These are phyloP conservation scores for Mycena sp. DNA, from an alignment of 1,284 basidiomycete genomes.

Conservation along the genomic window DNA sequence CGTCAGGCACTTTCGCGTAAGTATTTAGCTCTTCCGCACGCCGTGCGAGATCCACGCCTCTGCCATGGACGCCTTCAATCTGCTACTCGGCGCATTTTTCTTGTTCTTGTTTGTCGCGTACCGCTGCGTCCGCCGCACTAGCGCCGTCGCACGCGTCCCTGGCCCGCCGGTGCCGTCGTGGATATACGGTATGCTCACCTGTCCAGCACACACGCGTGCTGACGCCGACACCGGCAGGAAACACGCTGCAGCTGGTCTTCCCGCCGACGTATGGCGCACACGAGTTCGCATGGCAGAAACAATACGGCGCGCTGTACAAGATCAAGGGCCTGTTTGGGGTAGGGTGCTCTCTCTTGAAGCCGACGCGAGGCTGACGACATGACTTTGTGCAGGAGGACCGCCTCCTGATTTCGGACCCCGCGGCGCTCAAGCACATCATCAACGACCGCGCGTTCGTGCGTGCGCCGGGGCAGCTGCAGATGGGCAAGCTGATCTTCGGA, in stretches of 20 bases:
- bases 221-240: too few relatives aligned
- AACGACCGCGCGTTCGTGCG: slow-evolving; percentile 14
- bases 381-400: slow-evolving; percentile 16
- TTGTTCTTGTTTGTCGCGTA: too few relatives aligned
- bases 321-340: slow-evolving; percentile 26
- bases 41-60: too few relatives aligned
- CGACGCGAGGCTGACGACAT: slow-evolving; percentile 14
- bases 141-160: slow-evolving; percentile 7
- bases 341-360: neutral
- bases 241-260: slow-evolving; percentile 21
- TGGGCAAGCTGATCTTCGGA: slow-evolving; percentile 20
- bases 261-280: slow-evolving; percentile 17
- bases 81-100: too few relatives aligned
- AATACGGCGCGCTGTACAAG: slow-evolving; percentile 17
- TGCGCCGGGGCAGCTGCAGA: slow-evolving; percentile 9
- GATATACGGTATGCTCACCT: slow-evolving; percentile 12
- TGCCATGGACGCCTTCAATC: too few relatives aligned
- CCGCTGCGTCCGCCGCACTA: too few relatives aligned
- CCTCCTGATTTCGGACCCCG: slow-evolving; percentile 22
- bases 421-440: slow-evolving; percentile 20
- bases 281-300: slow-evolving; percentile 24
- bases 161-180: slow-evolving; percentile 18
- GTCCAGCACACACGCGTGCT: too few relatives aligned
- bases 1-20: too few relatives aligned
- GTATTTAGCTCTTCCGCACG: too few relatives aligned